Evolutionary conservation across 1,284 basidiomycete species (phyloP).

Genomic region (Apiotrichum siamense): DNA sequence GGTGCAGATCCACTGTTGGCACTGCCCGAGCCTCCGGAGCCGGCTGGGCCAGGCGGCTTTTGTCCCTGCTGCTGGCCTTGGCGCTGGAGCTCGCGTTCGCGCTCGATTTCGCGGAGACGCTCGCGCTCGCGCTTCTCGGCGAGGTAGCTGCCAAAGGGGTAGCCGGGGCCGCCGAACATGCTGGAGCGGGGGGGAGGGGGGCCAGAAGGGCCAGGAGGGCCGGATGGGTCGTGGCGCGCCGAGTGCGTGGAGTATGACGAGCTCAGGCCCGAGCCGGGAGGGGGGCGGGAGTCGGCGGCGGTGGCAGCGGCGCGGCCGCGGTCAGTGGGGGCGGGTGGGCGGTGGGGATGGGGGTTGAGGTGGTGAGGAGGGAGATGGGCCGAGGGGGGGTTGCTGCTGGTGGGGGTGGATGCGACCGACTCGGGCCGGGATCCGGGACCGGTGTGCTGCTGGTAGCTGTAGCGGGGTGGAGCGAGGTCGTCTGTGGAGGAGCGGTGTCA

Average conservation of each 20-base stretch:
- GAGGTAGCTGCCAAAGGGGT: conserved; percentile 5
- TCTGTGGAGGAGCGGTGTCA: not conserved
- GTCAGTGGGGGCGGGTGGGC: not conserved
- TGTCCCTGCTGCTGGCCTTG: conserved; percentile 3
- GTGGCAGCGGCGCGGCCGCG: not conserved
- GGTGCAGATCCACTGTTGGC: not conserved
- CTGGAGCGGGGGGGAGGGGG: not conserved
- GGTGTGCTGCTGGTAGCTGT: not conserved
- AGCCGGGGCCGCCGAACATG: not conserved
- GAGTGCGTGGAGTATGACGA: conserved; percentile 4
- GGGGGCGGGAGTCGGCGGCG: conserved; percentile 6
- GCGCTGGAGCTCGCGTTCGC: conserved; percentile 13
- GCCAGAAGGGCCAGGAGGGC: not conserved
- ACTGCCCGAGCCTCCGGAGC: not conserved
- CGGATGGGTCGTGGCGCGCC: not conserved
- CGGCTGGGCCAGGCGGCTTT: not conserved
- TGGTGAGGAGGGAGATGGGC: conserved; percentile 1
- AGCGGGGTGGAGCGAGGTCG: not conserved
- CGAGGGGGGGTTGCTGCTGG: not conserved
- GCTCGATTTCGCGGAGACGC: conserved; percentile 13
- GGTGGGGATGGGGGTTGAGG: conserved; percentile 4
- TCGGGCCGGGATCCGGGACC: not conserved
- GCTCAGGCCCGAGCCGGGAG: conserved; percentile 9
- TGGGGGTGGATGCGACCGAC: not conserved
- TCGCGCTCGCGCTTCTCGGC: conserved; percentile 17